Percentiles rank a stretch among this genome's conserved stretches.
Conservation (phyloP, 257 asterid genomes). For the Solanum paucissectum region DNA sequence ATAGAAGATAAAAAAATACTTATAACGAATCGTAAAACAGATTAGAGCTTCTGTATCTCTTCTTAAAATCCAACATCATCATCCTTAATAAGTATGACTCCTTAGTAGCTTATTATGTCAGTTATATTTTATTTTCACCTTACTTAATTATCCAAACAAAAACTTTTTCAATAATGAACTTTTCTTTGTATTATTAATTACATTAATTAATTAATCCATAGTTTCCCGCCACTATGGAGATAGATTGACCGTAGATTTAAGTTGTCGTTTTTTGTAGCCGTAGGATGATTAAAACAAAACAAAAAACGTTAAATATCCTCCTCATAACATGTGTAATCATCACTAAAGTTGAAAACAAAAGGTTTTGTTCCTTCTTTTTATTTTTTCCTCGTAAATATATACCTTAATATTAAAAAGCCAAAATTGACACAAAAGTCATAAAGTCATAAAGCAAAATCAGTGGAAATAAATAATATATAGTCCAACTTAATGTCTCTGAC, state of each 20-base stretch:
- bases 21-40: too few species aligned
- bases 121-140: background rate
- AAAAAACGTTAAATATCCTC: background rate
- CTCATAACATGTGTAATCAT: slow-evolving; percentile 3
- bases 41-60: too few species aligned
- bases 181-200: background rate
- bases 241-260: slow-evolving; percentile 16
- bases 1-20: too few species aligned
- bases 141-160: background rate
- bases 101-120: too few species aligned
- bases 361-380: background rate
- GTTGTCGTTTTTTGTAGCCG: background rate
- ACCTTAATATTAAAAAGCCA: background rate
- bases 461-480: background rate
- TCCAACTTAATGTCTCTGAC: background rate
- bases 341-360: background rate
- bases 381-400: background rate
- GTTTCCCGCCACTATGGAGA: slow-evolving; percentile 33
- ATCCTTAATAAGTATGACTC: too few species aligned
- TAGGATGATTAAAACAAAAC: background rate
- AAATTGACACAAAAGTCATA: background rate
- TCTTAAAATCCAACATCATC: too few species aligned
- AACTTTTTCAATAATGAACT: background rate
- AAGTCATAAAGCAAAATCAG: background rate
- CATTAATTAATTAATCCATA: background rate